Percentiles rank a stretch among this genome's conserved stretches.
Conservation (phyloP, 108 stramenopile genomes). For the Aurantiochytrium sp. region DNA sequence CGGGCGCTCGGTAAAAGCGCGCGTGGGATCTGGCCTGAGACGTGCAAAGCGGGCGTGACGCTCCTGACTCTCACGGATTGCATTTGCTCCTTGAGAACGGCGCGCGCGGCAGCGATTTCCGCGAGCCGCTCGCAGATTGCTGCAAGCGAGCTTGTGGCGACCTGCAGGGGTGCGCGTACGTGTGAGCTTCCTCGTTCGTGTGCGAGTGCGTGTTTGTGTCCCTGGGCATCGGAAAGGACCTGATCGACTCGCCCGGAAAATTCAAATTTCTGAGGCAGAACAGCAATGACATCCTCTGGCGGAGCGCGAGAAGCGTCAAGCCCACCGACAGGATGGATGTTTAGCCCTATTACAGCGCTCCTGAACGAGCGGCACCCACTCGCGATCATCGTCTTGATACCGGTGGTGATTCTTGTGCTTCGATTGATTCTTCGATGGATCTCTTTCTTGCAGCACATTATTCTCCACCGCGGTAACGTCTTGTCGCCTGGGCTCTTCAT, state of each 20-base stretch:
- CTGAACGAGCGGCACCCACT: slow-evolving; percentile 3
- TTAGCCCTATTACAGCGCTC: not conserved
- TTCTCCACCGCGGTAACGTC: not conserved
- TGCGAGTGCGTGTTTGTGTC: no score
- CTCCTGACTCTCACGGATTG: no score
- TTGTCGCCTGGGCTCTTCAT: not conserved
- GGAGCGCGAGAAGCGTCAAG: not conserved
- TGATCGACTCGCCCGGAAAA: not conserved
- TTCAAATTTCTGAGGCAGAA: not conserved
- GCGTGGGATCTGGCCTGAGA: no score
- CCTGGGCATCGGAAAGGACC: no score
- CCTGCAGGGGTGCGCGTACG: no score
- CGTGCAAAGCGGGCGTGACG: no score
- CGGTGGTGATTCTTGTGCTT: not conserved
- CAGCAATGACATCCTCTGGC: not conserved
- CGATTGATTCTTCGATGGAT: not conserved
- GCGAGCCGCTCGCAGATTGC: no score
- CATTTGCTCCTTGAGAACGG: no score
- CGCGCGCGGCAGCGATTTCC: no score
- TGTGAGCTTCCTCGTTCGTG: no score
- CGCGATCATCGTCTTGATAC: not conserved
- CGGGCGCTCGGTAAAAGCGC: no score
- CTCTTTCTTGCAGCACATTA: not conserved
- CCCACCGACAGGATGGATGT: not conserved
- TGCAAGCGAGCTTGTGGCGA: no score